Conservation (phyloP, 495 filamentous ascomycete species). For the Hamigera avellanea region DNA sequence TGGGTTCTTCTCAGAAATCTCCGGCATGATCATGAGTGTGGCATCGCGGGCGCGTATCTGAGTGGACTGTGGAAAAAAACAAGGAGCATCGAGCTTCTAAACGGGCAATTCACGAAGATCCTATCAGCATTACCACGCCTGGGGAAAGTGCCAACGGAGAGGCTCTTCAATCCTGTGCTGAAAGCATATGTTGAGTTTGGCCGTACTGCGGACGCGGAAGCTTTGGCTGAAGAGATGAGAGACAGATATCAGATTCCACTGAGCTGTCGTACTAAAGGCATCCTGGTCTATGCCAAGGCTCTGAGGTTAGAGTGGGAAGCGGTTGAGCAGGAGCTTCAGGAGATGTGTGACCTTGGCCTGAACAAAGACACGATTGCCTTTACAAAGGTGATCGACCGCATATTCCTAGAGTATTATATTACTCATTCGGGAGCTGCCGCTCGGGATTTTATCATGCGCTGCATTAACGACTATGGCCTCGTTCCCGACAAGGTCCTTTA, state of each 20-base stretch:
- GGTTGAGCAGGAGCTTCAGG: conserved; percentile 23
- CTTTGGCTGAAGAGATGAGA: conserved; percentile 24
- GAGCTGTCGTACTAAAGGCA: conserved; percentile 26
- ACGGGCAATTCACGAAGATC: conserved; percentile 20
- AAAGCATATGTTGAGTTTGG: conserved; percentile 30
- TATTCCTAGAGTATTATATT: conserved; percentile 35
- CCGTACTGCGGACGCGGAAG: conserved; percentile 23
- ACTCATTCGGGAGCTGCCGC: conserved; percentile 22
- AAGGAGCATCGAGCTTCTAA: conserved; percentile 25
- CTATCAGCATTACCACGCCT: conserved; percentile 15
- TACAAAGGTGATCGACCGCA: conserved; percentile 23
- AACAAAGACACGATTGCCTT: conserved; percentile 19
- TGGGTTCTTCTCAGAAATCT: conserved; percentile 22
- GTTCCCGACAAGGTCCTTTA: conserved; percentile 29
- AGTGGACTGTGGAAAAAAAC: conserved; percentile 33
- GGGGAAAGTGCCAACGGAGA: conserved; percentile 21
- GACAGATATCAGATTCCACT: conserved; percentile 16
- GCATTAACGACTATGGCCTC: conserved; percentile 24
- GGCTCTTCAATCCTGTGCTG: conserved; percentile 32
- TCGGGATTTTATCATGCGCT: conserved; percentile 22
- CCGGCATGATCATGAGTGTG: conserved; percentile 21
- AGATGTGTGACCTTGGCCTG: conserved; percentile 26
- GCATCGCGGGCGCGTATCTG: conserved; percentile 29
- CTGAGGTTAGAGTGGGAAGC: conserved; percentile 30
- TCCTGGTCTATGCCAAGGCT: conserved; percentile 26